A percentile compares a stretch with the other conserved stretches of the same genome.
phyloP scores from a whole-genome alignment of 225 moss, liverwort and hornwort genomes.

The Ulota crispa region DNA sequence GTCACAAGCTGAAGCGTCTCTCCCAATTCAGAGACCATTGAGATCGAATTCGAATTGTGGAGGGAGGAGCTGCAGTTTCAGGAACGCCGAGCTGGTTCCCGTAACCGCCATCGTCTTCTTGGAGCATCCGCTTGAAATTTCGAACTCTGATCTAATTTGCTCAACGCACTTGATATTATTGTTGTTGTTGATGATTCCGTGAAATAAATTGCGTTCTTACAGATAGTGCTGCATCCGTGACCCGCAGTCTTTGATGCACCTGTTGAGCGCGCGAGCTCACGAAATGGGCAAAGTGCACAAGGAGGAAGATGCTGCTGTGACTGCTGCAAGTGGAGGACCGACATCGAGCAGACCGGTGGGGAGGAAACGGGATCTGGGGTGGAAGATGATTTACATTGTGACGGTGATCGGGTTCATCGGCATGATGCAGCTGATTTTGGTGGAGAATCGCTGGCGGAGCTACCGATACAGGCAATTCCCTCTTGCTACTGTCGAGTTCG shows the following conservation, averaged over 20 bases:
- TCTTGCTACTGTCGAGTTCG: neutral
- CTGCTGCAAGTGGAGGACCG: slow-evolving; percentile 3
- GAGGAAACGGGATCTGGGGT: slow-evolving; percentile 29
- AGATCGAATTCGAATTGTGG: neutral
- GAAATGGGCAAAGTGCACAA: slow-evolving; percentile 29
- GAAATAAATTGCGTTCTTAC: neutral
- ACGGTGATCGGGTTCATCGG: slow-evolving; percentile 25
- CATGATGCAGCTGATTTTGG: slow-evolving; percentile 27
- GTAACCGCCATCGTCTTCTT: slow-evolving; percentile 30
- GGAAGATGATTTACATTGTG: slow-evolving; percentile 26
- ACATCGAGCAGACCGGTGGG: slow-evolving; percentile 17
- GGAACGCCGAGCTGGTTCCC: neutral
- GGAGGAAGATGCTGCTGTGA: slow-evolving; percentile 10
- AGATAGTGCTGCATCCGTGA: neutral
- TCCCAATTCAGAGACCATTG: neutral
- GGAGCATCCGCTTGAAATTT: neutral
- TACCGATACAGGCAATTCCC: neutral
- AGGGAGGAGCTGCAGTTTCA: neutral
- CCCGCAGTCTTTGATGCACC: neutral
- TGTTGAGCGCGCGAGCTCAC: neutral
- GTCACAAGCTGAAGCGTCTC: neutral
- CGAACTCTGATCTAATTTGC: too few relatives aligned
- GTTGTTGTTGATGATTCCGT: neutral
- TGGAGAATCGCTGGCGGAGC: slow-evolving; percentile 36
- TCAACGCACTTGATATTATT: too few relatives aligned